Base-by-base conservation (phyloP, 805 yeast genomes). In the Pichia deserticola region DNA sequence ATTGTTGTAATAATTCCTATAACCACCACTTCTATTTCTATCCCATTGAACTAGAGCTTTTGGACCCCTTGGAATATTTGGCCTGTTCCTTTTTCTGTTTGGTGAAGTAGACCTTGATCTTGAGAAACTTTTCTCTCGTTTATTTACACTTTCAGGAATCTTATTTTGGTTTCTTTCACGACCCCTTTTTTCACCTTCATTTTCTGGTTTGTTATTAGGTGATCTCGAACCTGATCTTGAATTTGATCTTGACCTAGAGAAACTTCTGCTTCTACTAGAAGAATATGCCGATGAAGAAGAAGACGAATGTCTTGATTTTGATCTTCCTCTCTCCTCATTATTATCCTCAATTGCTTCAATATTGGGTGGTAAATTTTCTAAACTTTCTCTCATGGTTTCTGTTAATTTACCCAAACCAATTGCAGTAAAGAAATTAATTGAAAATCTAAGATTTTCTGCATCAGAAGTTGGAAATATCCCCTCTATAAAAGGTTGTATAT, bases 361-460 rank as follows among this genome's bases (percentile, higher is more conserved):
- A 13, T 58, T 60, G 4, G 58, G 48, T 28, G 66, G 64, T 29
- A 64, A 39, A 13, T 51, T 49, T 40, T 57, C 48, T 28, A 64
- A 52, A 2, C 41, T 45, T 5, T 70, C 75, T 67, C 98, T 77
- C 95, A 90, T 85, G 1, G 70, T 77, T 37, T 88, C 96, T 0
- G 98, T 90, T 50, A 92, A 63, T 3, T 76, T 74, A 42, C 97
- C 97, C 44, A 92, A 64, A 0, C 95, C 95, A 53, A 92, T 89
- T 1, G 97, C 97, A 0, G 97, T 92, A 65, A 92, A 92, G 63
- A 76, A 92, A 61, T 92, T 92, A 61, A 89, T 89, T 2, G 95
- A 76, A 62, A 90, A 92, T 51, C 92, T 72, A 12, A 84, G 68
- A 55, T 77, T 69, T 9, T 79, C 82, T 1, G 60, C 53, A 6